A percentile compares a stretch with the other conserved stretches of the same genome.
phyloP scores from a whole-genome alignment of 345 rosid genomes.

The Euphorbia lathyris region DNA sequence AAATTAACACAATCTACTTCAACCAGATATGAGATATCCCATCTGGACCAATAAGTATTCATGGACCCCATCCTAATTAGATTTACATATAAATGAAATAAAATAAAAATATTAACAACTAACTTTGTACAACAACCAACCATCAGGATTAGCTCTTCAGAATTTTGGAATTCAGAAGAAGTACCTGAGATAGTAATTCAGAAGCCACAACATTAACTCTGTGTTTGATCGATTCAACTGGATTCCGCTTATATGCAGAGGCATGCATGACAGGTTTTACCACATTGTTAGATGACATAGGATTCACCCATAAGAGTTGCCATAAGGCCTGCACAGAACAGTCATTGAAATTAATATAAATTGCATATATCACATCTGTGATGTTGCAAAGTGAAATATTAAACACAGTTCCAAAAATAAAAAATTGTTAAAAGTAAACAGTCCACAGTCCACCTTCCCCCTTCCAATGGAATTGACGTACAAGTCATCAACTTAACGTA shows the following conservation, averaged over 20 bases:
- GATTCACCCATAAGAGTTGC: constrained; percentile 89
- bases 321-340: constrained; percentile 68
- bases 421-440: neutral
- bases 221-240: constrained; percentile 57
- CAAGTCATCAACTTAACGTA: constrained; percentile 19
- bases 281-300: constrained; percentile 44
- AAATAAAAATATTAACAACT: neutral
- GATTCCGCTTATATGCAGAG: constrained; percentile 44
- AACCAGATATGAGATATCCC: neutral
- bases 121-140: neutral
- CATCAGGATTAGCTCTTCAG: neutral
- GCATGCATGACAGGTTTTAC: constrained; percentile 42
- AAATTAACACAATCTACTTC: neutral
- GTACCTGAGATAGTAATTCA: constrained; percentile 93
- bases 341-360: neutral
- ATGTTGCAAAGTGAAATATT: neutral
- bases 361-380: neutral
- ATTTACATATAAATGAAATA: neutral
- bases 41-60: neutral
- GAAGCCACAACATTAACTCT: constrained; percentile 74
- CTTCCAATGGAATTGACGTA: neutral
- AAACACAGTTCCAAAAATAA: neutral
- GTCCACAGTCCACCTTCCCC: neutral
- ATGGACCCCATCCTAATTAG: neutral
- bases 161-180: neutral